Evolutionary conservation across 2,329 filamentous ascomycete genomes (phyloP).

Genomic region (Colletotrichum sp.): DNA sequence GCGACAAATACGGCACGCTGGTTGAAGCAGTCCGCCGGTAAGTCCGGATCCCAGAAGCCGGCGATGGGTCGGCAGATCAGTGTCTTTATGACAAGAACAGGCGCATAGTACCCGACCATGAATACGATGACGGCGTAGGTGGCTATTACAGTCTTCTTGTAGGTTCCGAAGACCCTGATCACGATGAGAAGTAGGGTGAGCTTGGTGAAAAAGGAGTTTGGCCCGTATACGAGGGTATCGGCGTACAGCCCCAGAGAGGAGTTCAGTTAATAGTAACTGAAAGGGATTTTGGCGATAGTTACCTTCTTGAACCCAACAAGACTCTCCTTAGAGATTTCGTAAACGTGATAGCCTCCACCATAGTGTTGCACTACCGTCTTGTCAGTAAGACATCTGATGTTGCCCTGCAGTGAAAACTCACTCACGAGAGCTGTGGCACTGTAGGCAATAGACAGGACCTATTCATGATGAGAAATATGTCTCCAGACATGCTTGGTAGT

Average conservation of each 20-base stretch:
- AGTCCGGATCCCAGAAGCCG: constrained; percentile 41
- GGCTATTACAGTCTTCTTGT: constrained; percentile 41
- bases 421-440: constrained; percentile 27
- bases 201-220: constrained; percentile 45
- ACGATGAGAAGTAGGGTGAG: constrained; percentile 48
- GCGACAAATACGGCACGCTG: constrained; percentile 35
- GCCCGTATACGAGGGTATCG: constrained; percentile 49
- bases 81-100: constrained; percentile 39
- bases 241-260: constrained; percentile 33
- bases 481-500: fast-evolving
- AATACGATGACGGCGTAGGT: constrained; percentile 42
- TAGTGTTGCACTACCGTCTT: constrained; percentile 26
- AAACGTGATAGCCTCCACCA: constrained; percentile 40
- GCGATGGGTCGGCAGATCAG: constrained; percentile 44
- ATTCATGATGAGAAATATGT: neutral
- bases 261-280: neutral
- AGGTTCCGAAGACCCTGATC: constrained; percentile 45
- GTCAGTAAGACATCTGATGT: neutral
- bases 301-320: constrained; percentile 40
- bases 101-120: constrained; percentile 38
- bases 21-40: constrained; percentile 36
- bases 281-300: neutral
- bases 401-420: neutral
- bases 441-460: constrained; percentile 34
- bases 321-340: constrained; percentile 33